These are phyloP conservation scores for Musa troglodytarum DNA, from an alignment of 176 grass and related monocot genomes.

Conservation along the genomic window DNA sequence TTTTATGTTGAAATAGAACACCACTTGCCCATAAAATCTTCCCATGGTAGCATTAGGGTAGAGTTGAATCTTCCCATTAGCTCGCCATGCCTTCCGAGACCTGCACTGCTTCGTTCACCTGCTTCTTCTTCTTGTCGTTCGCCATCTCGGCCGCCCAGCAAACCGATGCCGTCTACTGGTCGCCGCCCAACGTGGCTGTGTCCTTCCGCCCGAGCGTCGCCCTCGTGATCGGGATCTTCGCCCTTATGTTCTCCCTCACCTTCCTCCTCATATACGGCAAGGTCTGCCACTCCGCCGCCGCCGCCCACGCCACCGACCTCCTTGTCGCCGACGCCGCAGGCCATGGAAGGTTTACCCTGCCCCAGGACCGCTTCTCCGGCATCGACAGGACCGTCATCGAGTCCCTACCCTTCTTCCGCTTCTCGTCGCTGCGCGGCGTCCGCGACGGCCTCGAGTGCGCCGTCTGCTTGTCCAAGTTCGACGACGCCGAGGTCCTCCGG, in stretches of 20 bases:
- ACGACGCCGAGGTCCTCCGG: constrained; percentile 55
- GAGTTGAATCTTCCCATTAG: too few relatives aligned
- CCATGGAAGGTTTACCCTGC: neutral
- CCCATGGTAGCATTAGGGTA: too few relatives aligned
- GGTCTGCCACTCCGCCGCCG: constrained; percentile 45
- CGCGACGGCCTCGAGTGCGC: constrained; percentile 78
- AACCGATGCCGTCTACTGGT: too few relatives aligned
- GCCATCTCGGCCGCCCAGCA: too few relatives aligned
- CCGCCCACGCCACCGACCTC: neutral
- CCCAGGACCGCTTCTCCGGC: constrained; percentile 1
- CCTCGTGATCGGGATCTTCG: constrained; percentile 76
- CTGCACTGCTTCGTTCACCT: too few relatives aligned
- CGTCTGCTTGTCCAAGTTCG: constrained; percentile 74
- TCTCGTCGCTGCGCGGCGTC: constrained; percentile 51
- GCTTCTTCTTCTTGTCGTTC: too few relatives aligned
- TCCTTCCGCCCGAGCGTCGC: constrained; percentile 64
- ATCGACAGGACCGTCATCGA: constrained; percentile 64
- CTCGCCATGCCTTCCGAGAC: too few relatives aligned
- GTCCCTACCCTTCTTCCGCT: constrained; percentile 82
- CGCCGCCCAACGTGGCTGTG: constrained; percentile 29
- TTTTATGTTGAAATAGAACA: too few relatives aligned
- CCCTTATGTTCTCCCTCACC: constrained; percentile 76
- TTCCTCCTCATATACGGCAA: constrained; percentile 85
- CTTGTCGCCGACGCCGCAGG: neutral
- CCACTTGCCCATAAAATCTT: too few relatives aligned